A percentile compares a stretch with the other conserved stretches of the same genome.
These are phyloP conservation scores for Nannizzia gypsea DNA, from an alignment of 2,329 filamentous ascomycete species.

Conservation along the genomic window DNA sequence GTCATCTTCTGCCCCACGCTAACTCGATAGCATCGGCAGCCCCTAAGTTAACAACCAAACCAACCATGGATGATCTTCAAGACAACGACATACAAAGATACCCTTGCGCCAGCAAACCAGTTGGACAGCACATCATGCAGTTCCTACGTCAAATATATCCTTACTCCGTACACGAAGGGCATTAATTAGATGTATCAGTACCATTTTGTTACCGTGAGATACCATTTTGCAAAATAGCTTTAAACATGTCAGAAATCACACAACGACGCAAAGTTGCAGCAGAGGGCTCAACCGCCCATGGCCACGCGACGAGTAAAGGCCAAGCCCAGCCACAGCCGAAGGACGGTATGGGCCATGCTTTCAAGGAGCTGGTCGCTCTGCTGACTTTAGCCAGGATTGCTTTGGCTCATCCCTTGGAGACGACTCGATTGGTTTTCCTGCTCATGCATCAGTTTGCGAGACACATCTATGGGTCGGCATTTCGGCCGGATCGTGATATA, in stretches of 20 bases:
- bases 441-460: not conserved
- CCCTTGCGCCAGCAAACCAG: not conserved
- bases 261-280: not conserved
- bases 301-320: not conserved
- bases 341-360: too few species aligned
- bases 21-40: too few species aligned
- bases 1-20: not conserved
- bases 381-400: not conserved
- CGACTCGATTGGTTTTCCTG: not conserved
- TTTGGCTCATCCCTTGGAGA: not conserved
- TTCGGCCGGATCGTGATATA: constrained; percentile 36
- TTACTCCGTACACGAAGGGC: not conserved
- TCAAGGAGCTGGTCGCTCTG: not conserved
- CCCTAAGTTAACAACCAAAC: too few species aligned
- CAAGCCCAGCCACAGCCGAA: not conserved
- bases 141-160: not conserved
- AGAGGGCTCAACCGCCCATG: not conserved
- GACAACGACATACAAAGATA: not conserved
- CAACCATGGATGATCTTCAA: too few species aligned
- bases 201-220: not conserved
- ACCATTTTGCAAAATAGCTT: not conserved
- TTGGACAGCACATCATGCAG: not conserved
- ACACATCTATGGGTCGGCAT: constrained; percentile 16
- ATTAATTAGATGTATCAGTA: not conserved
- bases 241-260: not conserved